These are phyloP conservation scores for Pyracantha coccinea DNA, from an alignment of 331 rosid species.

Conservation along the genomic window DNA sequence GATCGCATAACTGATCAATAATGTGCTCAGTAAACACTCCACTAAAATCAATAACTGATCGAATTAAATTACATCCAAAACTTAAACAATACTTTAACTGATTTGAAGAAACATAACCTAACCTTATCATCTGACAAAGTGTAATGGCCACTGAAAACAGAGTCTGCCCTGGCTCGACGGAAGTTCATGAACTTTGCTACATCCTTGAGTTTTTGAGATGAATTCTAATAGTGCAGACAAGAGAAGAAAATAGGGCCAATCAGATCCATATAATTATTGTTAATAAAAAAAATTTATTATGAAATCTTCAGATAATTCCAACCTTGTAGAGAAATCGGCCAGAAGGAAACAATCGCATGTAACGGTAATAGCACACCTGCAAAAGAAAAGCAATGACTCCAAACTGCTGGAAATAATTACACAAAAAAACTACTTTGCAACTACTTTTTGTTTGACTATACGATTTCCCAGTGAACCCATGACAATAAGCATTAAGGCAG, in stretches of 20 bases:
- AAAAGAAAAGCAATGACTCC: constrained; percentile 6
- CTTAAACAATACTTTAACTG: neutral
- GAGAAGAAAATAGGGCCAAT: constrained; percentile 7
- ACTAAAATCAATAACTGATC: neutral
- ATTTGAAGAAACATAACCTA: constrained; percentile 5
- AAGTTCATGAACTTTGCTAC: constrained; percentile 82
- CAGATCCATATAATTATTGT: constrained; percentile 3
- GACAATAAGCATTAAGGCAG: neutral
- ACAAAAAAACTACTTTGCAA: neutral
- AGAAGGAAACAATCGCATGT: constrained; percentile 78
- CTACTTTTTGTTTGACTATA: neutral
- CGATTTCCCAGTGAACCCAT: neutral
- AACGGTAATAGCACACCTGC: constrained; percentile 95
- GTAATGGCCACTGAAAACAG: constrained; percentile 75
- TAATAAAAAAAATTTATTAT: neutral
- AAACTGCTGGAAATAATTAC: neutral
- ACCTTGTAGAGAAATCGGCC: constrained; percentile 95
- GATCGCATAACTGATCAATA: too few species aligned
- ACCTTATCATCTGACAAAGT: constrained; percentile 87
- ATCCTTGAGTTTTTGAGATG: constrained; percentile 80
- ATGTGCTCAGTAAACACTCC: neutral
- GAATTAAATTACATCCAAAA: neutral
- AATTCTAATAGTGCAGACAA: constrained; percentile 45
- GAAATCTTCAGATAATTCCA: constrained; percentile 6
- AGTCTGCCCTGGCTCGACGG: constrained; percentile 57